Evolutionary conservation across 2,329 filamentous ascomycete species (phyloP).

Genomic region (Aspergillus sp.): DNA sequence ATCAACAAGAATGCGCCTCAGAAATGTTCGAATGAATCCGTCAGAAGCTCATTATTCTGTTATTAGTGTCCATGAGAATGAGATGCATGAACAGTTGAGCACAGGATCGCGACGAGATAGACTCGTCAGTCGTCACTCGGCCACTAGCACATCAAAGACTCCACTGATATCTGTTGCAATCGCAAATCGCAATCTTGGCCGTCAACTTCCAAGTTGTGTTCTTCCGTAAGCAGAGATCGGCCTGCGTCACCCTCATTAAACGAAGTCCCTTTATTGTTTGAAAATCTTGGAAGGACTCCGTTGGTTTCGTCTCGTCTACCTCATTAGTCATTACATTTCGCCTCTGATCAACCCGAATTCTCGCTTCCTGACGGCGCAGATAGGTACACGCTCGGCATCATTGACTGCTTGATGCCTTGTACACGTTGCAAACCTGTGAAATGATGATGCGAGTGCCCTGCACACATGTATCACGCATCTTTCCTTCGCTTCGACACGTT

Average conservation of each 20-base stretch:
- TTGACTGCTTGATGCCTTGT: background rate
- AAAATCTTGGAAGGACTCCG: conserved; percentile 6
- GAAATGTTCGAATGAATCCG: conserved; percentile 2
- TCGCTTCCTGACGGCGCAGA: too few relatives aligned
- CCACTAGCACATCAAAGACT: background rate
- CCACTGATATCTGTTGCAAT: conserved; percentile 13
- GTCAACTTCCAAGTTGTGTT: background rate
- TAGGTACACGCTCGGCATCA: background rate
- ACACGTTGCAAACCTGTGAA: background rate
- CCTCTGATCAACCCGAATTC: background rate
- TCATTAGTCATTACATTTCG: background rate
- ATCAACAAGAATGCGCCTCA: background rate
- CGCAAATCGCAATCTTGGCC: conserved; percentile 12
- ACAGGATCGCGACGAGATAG: background rate
- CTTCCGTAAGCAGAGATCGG: background rate
- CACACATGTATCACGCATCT: background rate
- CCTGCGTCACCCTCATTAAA: background rate
- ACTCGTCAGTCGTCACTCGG: background rate
- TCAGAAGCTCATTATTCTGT: background rate
- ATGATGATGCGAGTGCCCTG: background rate
- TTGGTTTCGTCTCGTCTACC: background rate
- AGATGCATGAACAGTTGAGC: background rate
- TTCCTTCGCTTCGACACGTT: background rate
- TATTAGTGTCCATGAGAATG: background rate
- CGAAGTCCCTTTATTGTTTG: conserved; percentile 4